Evolutionary conservation across 495 filamentous ascomycete genomes (phyloP), one percentile per base, ranked within the genome.

Genomic region (Aspergillus sclerotioniger): DNA sequence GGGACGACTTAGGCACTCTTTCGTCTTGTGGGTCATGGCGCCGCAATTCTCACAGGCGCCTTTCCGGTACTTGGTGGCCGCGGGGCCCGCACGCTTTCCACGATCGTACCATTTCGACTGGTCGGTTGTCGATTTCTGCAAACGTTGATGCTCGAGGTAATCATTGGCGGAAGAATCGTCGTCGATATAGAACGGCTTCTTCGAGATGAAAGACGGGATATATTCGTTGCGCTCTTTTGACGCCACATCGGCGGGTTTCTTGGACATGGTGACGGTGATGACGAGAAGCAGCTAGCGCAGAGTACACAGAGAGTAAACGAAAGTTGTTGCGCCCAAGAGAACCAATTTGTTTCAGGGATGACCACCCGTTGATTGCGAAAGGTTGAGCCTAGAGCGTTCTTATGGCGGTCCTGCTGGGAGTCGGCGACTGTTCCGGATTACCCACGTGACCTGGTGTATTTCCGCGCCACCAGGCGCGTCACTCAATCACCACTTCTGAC

Each of bases 11-110:
- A 98, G 76, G 67, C 94, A 98, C 63, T 96, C 92, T 67, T 95
- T 96, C 25, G 87, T 89, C 68, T 94, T 95, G 76, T 98, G 94
- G 62, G 90, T 91, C 86, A 96, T 91, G 28, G 92, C 90, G 66
- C 94, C 94, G 78, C 94, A 98, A 77, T 98, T 98, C 73, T 96
- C 91, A 74, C 94, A 98, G 43, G 94, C 91, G 64, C 94, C 94
- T 76, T 97, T 97, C 64, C 95, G 90, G 74, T 90, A 98, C 68
- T 96, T 98, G 59, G 94, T 98, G 29, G 91, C 90, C 7, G 90
- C 90, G 13, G 90, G 88, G 2, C 88, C 91, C 20, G 82, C 73
- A 66, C 89, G 87, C 72, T 87, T 88, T 60, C 91, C 90, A 35
- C 93, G 86, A 47, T 93, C 90, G 71, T 96, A 94, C 91, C 90